Evolutionary conservation across 441 rosid species (phyloP).

Genomic region (Codiaeum variegatum): DNA sequence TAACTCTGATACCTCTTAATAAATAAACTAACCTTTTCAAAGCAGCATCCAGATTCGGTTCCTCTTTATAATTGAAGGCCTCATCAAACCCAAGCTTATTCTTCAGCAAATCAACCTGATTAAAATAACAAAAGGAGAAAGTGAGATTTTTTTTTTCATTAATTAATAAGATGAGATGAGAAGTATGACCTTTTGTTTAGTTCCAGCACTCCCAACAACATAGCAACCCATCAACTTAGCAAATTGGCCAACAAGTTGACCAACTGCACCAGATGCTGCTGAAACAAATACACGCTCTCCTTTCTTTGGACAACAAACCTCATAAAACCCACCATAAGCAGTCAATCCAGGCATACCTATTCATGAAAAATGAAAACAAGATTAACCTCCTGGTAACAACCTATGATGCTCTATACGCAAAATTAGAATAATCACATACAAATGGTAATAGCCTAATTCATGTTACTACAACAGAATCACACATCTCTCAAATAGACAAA

Average conservation of each 20-base stretch:
- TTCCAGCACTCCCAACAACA: slow-evolving; percentile 6
- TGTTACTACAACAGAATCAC: neutral
- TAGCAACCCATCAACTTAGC: neutral
- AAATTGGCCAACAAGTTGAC: slow-evolving; percentile 1
- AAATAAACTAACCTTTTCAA: neutral
- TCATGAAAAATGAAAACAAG: neutral
- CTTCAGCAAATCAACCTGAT: neutral
- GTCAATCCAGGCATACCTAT: slow-evolving; percentile 1
- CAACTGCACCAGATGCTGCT: slow-evolving; percentile 11
- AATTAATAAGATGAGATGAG: neutral
- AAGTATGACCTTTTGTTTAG: neutral
- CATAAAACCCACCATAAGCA: neutral
- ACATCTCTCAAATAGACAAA: neutral
- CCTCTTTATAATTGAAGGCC: slow-evolving; percentile 3
- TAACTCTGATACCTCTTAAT: neutral
- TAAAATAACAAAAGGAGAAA: neutral
- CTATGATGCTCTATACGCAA: neutral
- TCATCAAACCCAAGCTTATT: slow-evolving; percentile 1
- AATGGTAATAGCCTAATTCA: neutral
- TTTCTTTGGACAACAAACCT: slow-evolving; percentile 1
- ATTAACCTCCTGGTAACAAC: too few species aligned
- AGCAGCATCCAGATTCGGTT: neutral
- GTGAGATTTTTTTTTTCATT: too few species aligned
- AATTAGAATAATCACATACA: neutral
- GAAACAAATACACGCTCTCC: neutral